Evolutionary conservation across 371 early-diverging fungal genomes (phyloP).

Genomic region (Saksenaea vasiformis): DNA sequence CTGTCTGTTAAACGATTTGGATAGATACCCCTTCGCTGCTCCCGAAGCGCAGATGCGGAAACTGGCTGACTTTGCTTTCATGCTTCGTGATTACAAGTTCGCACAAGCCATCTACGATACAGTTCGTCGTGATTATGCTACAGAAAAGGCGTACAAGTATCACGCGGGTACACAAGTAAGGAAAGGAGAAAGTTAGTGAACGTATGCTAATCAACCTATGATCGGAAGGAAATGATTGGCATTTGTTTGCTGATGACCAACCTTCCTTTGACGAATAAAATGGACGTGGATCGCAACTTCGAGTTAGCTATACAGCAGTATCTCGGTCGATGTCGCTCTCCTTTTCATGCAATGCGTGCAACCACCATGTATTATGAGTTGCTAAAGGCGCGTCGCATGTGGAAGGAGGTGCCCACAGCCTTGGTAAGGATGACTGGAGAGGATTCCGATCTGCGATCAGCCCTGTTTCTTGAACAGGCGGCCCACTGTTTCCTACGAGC

Average conservation of each 20-base stretch:
- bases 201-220: constrained; percentile 11
- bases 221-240: constrained; percentile 86
- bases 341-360: constrained; percentile 72
- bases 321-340: constrained; percentile 62
- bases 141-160: constrained; percentile 83
- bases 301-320: constrained; percentile 78
- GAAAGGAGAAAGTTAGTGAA: not conserved
- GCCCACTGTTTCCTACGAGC: constrained; percentile 75
- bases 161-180: constrained; percentile 78
- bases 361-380: constrained; percentile 83
- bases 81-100: constrained; percentile 91
- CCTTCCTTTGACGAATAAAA: constrained; percentile 54
- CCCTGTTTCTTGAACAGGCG: constrained; percentile 87
- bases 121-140: constrained; percentile 86
- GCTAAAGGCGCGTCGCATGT: constrained; percentile 67
- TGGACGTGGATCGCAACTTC: constrained; percentile 74
- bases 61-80: constrained; percentile 94
- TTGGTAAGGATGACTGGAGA: constrained; percentile 77
- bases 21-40: constrained; percentile 72
- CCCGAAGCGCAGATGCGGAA: constrained; percentile 91
- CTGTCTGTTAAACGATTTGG: not conserved
- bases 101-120: constrained; percentile 88
- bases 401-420: constrained; percentile 71
- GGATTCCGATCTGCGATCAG: constrained; percentile 73
- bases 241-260: constrained; percentile 76